Evolutionary conservation across 495 filamentous ascomycete species (phyloP).

Genomic region (Podospora bellae-mahoneyi): DNA sequence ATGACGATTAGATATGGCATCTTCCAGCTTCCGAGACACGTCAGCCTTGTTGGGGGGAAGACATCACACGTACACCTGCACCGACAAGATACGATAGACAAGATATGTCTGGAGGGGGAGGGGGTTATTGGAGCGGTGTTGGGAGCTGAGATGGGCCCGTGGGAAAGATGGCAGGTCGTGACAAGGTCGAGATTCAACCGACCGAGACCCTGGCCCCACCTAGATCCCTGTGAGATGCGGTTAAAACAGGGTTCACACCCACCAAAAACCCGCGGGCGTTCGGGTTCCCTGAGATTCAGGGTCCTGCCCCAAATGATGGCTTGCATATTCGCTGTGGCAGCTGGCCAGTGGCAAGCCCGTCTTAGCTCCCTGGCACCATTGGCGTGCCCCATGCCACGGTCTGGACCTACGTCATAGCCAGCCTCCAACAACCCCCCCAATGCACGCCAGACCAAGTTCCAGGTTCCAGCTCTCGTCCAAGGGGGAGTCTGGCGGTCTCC

Average conservation of each 20-base stretch:
- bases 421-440: neutral
- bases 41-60: neutral
- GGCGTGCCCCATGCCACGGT: neutral
- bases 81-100: neutral
- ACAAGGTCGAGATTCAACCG: constrained; percentile 13
- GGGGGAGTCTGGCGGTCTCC: neutral
- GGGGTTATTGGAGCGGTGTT: neutral
- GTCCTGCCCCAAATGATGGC: constrained; percentile 34
- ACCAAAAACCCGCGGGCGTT: constrained; percentile 23
- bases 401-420: constrained; percentile 27
- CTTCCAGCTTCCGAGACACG: neutral
- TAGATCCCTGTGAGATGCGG: constrained; percentile 9
- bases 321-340: constrained; percentile 26
- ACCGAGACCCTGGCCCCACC: constrained; percentile 10
- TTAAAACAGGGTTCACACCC: constrained; percentile 31
- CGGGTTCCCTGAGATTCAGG: constrained; percentile 29
- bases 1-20: neutral
- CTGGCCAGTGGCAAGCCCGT: constrained; percentile 19
- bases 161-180: neutral
- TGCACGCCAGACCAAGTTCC: neutral
- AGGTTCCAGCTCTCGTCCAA: neutral
- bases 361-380: constrained; percentile 1
- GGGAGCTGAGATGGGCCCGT: neutral
- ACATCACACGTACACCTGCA: neutral
- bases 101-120: neutral